These are phyloP conservation scores for Cryphonectria radicalis DNA, from an alignment of 2,329 filamentous ascomycete species.

Conservation along the genomic window DNA sequence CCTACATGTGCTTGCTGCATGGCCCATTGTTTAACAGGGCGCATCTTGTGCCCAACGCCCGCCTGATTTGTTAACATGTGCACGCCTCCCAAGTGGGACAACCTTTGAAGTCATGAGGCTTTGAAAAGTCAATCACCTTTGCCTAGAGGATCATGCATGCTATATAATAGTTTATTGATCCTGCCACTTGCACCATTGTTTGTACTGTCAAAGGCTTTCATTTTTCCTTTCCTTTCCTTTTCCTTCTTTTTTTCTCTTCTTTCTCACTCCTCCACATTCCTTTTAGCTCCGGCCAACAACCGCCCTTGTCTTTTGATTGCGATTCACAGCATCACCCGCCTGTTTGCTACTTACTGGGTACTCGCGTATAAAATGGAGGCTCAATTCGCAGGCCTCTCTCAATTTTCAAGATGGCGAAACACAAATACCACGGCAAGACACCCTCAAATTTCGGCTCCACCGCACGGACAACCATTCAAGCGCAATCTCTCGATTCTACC, in stretches of 20 bases:
- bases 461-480: neutral
- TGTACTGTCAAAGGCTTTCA: neutral
- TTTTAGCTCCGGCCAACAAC: neutral
- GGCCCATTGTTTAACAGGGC: neutral
- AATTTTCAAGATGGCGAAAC: neutral
- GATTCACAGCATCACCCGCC: neutral
- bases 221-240: neutral
- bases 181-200: neutral
- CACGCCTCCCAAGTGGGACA: neutral
- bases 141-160: neutral
- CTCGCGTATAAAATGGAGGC: neutral
- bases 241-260: neutral
- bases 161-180: neutral
- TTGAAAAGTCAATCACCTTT: neutral
- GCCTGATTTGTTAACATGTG: conserved; percentile 5
- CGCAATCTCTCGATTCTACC: neutral
- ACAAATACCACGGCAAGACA: neutral
- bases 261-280: neutral
- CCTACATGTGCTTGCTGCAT: neutral
- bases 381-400: neutral
- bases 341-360: neutral
- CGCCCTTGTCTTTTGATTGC: neutral
- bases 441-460: conserved; percentile 6
- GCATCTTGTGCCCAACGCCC: neutral
- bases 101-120: neutral